Evolutionary conservation across 2,329 filamentous ascomycete genomes (phyloP), one percentile per base, ranked within the genome.

Genomic region (Botrytis fragariae): DNA sequence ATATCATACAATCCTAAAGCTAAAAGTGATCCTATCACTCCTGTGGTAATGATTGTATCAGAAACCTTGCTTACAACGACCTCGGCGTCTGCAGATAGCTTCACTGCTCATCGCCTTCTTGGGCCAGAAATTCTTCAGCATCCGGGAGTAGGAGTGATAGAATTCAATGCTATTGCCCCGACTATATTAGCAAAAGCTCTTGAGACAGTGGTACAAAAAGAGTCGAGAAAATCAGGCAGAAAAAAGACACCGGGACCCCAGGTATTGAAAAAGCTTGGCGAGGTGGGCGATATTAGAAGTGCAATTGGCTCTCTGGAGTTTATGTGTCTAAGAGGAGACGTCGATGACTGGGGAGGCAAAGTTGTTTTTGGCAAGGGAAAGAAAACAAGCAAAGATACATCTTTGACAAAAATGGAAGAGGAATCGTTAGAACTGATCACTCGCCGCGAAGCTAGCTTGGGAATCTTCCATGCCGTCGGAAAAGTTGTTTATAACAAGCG

Each of bases 401-500:
- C 37, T 5, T 82, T 97, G 73, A 97, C 94, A 0, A 87, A 88
- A 74, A 91, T 92, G 79, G 96, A 98, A 81, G 86, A 89, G 74
- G 92, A 97, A 75, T 95, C 90, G 8, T 83, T 98, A 16, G 90
- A 94, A 79, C 85, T 96, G 74, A 89, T 98, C 35, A 94, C 93
- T 0, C 93, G 95, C 79, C 89, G 96, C 72, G 96, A 98, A 83
- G 91, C 93, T 25, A 97, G 92, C 75, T 85, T 99, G 4, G 96
- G 95, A 1, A 94, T 99, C 69, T 99, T 99, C 80, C 96, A 99
- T 81, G 94, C 96, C 0, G 93, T 98, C 20, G 96, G 95, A 5
- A 98, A 96, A 81, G 93, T 99, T 3, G 91, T 98, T 0, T 97
- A 98, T 84, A 99, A 99, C 84, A 99, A 98, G 81, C 89, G 96